Percentiles rank a stretch among this genome's conserved stretches.
These are phyloP conservation scores for Corylus americana DNA, from an alignment of 306 rosid genomes.

Conservation along the genomic window DNA sequence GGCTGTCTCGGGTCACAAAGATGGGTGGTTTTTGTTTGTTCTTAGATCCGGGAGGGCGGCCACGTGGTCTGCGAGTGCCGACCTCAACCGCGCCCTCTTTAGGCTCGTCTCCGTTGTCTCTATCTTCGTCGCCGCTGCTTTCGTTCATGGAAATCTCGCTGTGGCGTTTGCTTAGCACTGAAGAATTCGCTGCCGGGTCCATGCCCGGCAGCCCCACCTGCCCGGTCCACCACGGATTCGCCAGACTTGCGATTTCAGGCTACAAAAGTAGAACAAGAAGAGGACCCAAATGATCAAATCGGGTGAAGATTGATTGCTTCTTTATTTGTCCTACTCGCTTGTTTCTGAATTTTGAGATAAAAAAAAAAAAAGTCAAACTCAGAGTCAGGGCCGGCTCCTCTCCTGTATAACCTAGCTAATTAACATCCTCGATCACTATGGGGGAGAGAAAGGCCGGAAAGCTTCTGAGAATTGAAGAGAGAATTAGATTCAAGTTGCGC, in stretches of 20 bases:
- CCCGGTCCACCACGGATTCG: conserved; percentile 95
- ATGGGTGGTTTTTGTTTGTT: conserved; percentile 95
- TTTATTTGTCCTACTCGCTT: background rate
- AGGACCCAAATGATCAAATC: conserved; percentile 6
- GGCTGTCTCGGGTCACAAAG: conserved; percentile 83
- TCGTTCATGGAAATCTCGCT: conserved; percentile 58
- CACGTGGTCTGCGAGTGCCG: conserved; percentile 77
- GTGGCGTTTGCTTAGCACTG: conserved; percentile 48
- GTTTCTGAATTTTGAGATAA: background rate
- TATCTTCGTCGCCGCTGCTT: conserved; percentile 52
- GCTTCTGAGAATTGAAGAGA: conserved; percentile 19
- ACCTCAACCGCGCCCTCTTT: conserved; percentile 81
- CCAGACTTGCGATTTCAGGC: conserved; percentile 47
- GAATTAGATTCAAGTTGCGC: conserved; percentile 48
- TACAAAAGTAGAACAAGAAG: background rate
- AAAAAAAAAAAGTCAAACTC: conserved; percentile 38
- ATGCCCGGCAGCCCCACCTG: conserved; percentile 78
- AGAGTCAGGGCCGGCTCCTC: background rate
- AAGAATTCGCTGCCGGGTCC: conserved; percentile 69
- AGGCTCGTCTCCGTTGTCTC: conserved; percentile 62
- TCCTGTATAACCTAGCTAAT: conserved; percentile 20
- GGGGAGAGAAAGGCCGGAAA: conserved; percentile 6
- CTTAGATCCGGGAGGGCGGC: conserved; percentile 93
- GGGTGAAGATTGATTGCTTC: background rate
- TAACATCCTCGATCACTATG: conserved; percentile 6